Evolutionary conservation across 345 rosid species (phyloP), one percentile per base, ranked within the genome.

Genomic region (Hibiscus syriacus): DNA sequence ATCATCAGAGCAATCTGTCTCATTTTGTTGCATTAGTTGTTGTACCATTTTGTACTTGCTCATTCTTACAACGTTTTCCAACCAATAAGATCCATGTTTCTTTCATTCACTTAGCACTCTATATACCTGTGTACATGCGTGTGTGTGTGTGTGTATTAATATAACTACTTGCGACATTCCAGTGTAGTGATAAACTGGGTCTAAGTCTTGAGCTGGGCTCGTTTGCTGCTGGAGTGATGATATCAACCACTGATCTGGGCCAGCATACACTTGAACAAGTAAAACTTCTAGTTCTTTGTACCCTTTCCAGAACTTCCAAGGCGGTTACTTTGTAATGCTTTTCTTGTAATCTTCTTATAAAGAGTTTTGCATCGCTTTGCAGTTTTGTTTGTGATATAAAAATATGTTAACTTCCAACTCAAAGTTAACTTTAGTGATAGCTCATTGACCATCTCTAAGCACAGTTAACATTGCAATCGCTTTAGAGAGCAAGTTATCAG

Each of bases 221-320:
- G 17, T 94, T 94, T 77, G 99, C 99, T 73, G 95, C 99, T n/a
- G n/a, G 99, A 49, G 92, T 94, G 79, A 90, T 94, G 99, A 94
- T 94, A 74, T 90, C 99, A 71, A 90, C 97, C 50, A 87, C 99
- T 69, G 97, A 90, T 83, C n/a, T 90, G 50, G 96, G 81, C 58
- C 97, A 89, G 68, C 96, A 94, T 76, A 90, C 99, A 41, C 89
- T 90, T 64, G 97, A 93, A 79, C 99, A 89, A 72, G 98, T 90
- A 83, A 79, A 81, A 59, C 30, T 54, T 50, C 72, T 25, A 57
- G 53, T 73, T 60, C 17, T 46, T 36, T 52, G 55, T 50, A 38
- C 62, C 43, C 72, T 55, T n/a, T 48, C 49, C 71, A 27, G 64
- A 30, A 60, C 72, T 53, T 26, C 19, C 17, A 19, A 26, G 46